Evolutionary conservation across 2,329 filamentous ascomycete genomes (phyloP), one percentile per base, ranked within the genome.

Genomic region (Fusarium tuaranense): DNA sequence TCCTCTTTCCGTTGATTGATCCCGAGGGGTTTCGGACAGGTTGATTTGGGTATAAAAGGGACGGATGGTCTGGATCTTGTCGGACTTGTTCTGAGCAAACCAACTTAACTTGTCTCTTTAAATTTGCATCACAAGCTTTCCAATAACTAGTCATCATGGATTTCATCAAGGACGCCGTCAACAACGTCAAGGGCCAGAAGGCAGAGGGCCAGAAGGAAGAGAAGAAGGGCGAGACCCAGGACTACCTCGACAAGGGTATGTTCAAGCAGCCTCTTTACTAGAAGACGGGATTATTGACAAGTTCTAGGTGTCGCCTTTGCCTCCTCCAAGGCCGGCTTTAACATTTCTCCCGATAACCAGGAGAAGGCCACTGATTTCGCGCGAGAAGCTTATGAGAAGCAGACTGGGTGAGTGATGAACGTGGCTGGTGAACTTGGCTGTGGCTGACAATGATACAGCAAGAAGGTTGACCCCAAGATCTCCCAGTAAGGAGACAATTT

Each of bases 301-400:
- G 41, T 30, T 38, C 3, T 39, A 84, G 83, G 76, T 32, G 80
- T 83, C 44, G 74, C 70, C 55, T 72, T 76, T 61, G 77, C 39
- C 27, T 70, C 80, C 72, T 79, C 82, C 68, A 84, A 84, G 78
- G 74, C 78, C 2, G 83, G 83, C 63, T 75, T 80, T 65, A 80
- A 83, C 78, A 65, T 85, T 20, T 71, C 80, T 70, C 76, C 72
- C 55, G 68, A 78, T 16, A 83, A 81, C 20, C 78, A 83, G 39
- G 83, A 85, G 78, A 84, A 85, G 81, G 81, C 83, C 32, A 83
- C 82, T 61, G 83, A 85, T 60, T 77, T 73, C n/a, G 80, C 75
- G 8, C 83, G 83, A 53, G 41, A 20, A 38, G 67, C 77, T 25
- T 85, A 80, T 20, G 83, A 85, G 73, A 84, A 83, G 78, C 41